phyloP scores from a whole-genome alignment of 768 basidiomycete species.

The Leccinellum rugosiceps region DNA sequence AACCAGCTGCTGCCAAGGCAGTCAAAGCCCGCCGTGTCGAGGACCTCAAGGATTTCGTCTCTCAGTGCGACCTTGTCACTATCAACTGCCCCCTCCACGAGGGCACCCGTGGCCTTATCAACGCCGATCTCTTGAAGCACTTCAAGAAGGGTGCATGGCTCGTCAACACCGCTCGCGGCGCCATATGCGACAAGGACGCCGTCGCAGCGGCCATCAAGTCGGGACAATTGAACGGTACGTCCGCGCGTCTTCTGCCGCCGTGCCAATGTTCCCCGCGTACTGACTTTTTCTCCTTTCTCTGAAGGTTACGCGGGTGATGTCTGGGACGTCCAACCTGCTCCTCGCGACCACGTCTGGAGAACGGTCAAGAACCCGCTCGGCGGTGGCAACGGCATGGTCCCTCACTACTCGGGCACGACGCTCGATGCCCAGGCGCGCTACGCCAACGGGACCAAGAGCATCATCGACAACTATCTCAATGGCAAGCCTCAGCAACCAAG shows the following conservation, averaged over 20 bases:
- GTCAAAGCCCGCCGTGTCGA: constrained; percentile 73
- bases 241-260: not conserved
- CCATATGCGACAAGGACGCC: constrained; percentile 83
- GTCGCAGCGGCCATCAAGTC: constrained; percentile 73
- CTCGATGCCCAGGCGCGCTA: constrained; percentile 89
- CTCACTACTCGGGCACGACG: constrained; percentile 86
- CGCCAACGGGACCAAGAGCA: constrained; percentile 65
- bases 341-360: constrained; percentile 83
- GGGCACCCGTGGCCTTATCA: constrained; percentile 74
- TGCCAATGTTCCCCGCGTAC: not conserved
- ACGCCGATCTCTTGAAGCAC: constrained; percentile 77
- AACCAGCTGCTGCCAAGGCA: constrained; percentile 56
- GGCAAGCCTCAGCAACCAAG: constrained; percentile 66
- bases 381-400: constrained; percentile 88
- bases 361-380: constrained; percentile 76
- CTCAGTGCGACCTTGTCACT: constrained; percentile 75
- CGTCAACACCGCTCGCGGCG: constrained; percentile 91
- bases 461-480: constrained; percentile 67
- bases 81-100: constrained; percentile 89
- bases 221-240: constrained; percentile 64
- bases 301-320: constrained; percentile 54
- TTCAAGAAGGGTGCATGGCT: constrained; percentile 94
- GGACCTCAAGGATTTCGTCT: constrained; percentile 62
- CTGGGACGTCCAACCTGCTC: constrained; percentile 87
- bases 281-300: not conserved